phyloP scores from a whole-genome alignment of 768 basidiomycete species.

The Phylloporus sp. region DNA sequence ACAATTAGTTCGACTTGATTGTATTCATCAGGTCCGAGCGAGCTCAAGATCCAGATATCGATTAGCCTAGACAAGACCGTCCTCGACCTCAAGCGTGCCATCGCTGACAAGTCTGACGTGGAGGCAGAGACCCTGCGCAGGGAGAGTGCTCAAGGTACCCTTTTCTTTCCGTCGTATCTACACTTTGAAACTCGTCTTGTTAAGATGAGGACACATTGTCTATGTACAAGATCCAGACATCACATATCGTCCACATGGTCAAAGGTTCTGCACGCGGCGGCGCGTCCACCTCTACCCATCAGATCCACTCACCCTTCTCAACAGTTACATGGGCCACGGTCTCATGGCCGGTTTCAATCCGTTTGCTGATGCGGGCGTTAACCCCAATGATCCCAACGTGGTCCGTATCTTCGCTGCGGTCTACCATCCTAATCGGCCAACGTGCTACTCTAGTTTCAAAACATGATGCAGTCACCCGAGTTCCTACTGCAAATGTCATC shows the following conservation, averaged over 20 bases:
- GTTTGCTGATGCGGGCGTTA: conserved; percentile 86
- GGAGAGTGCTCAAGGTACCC: conserved; percentile 68
- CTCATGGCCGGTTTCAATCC: conserved; percentile 87
- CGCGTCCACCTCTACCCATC: conserved; percentile 44
- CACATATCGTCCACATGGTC: conserved; percentile 91
- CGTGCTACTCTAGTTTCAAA: conserved; percentile 53
- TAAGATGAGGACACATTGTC: conserved; percentile 82
- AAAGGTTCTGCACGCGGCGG: conserved; percentile 71
- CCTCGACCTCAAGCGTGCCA: conserved; percentile 83
- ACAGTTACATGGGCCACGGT: conserved; percentile 74
- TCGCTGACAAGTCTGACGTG: conserved; percentile 83
- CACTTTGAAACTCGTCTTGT: conserved; percentile 5
- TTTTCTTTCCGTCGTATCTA: background rate
- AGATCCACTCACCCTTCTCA: conserved; percentile 82
- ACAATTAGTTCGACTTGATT: background rate
- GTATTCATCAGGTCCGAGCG: conserved; percentile 64
- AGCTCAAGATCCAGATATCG: conserved; percentile 86
- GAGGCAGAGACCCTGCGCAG: conserved; percentile 59
- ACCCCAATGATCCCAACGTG: conserved; percentile 92
- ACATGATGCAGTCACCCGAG: conserved; percentile 80
- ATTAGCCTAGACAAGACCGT: conserved; percentile 84
- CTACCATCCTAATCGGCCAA: background rate
- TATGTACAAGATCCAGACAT: conserved; percentile 85
- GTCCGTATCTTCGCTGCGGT: conserved; percentile 39
- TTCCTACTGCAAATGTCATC: conserved; percentile 85